Evolutionary conservation across 163 green algal genomes (phyloP).

Genomic region (Coccomyxa subellipsoidea): DNA sequence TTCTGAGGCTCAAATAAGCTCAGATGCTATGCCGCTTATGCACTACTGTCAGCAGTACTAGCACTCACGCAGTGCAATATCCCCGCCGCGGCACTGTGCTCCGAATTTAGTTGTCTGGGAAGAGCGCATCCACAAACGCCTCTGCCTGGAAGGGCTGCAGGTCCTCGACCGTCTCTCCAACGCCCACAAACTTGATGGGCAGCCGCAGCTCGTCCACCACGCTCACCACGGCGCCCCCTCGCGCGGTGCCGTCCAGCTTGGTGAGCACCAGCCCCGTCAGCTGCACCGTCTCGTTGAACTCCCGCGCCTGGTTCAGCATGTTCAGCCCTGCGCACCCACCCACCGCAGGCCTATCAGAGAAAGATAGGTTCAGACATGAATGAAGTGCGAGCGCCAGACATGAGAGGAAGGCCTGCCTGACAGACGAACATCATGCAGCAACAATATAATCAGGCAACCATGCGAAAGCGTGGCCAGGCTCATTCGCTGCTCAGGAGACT

Average conservation of each 20-base stretch:
- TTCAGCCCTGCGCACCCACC: constrained; percentile 73
- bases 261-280: constrained; percentile 94
- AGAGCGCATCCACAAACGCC: constrained; percentile 88
- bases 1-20: too few species aligned
- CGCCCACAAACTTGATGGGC: constrained; percentile 96
- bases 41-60: too few species aligned
- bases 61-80: too few species aligned
- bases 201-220: constrained; percentile 95
- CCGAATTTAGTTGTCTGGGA: constrained; percentile 46
- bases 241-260: constrained; percentile 94
- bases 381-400: too few species aligned
- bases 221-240: constrained; percentile 81
- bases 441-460: too few species aligned
- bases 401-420: too few species aligned
- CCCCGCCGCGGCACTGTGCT: too few species aligned
- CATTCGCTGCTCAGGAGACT: too few species aligned
- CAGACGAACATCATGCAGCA: too few species aligned
- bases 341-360: background rate
- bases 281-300: constrained; percentile 84
- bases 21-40: too few species aligned
- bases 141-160: constrained; percentile 90
- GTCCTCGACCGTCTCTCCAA: constrained; percentile 91
- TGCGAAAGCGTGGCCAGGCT: too few species aligned
- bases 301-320: constrained; percentile 91
- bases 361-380: too few species aligned